phyloP scores from a whole-genome alignment of 768 basidiomycete species.

The Daedaleopsis sinensis region DNA sequence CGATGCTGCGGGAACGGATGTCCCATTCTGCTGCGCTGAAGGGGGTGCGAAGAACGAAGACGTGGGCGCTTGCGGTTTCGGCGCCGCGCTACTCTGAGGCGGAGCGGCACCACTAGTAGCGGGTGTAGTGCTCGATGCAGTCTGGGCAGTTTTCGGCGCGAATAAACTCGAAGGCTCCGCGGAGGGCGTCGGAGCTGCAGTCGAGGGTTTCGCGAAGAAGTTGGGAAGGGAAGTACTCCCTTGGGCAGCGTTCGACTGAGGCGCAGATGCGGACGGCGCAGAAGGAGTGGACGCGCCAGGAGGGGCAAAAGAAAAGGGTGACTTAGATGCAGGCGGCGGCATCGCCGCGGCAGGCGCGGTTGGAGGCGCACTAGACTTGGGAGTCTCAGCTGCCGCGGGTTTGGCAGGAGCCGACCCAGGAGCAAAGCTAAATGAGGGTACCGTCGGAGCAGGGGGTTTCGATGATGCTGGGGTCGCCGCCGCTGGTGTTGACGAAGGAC shows the following conservation, averaged over 20 bases:
- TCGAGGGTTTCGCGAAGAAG: conserved; percentile 35
- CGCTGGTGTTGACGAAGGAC: neutral
- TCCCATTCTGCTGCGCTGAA: neutral
- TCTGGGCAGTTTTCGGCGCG: conserved; percentile 7
- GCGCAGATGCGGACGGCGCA: neutral
- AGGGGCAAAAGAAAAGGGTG: conserved; percentile 7
- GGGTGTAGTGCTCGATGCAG: neutral
- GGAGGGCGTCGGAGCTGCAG: conserved; percentile 9
- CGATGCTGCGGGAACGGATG: neutral
- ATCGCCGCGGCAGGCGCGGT: conserved; percentile 13
- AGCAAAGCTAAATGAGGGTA: conserved; percentile 7
- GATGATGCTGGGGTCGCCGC: neutral
- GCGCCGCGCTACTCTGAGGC: conserved; percentile 5
- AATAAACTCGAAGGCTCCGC: conserved; percentile 14
- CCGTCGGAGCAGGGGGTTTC: neutral
- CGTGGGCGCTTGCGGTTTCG: neutral
- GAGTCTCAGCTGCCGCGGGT: conserved; percentile 22
- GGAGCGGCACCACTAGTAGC: conserved; percentile 8
- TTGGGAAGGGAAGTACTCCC: conserved; percentile 26
- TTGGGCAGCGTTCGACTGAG: neutral
- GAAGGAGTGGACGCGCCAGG: conserved; percentile 17
- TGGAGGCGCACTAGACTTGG: neutral
- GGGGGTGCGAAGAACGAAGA: conserved; percentile 12
- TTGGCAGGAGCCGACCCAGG: conserved; percentile 18
- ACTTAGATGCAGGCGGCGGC: conserved; percentile 14